A percentile compares a stretch with the other conserved stretches of the same genome.
These are phyloP conservation scores for Colletotrichum musicola DNA, from an alignment of 2,329 filamentous ascomycete genomes.

Conservation along the genomic window DNA sequence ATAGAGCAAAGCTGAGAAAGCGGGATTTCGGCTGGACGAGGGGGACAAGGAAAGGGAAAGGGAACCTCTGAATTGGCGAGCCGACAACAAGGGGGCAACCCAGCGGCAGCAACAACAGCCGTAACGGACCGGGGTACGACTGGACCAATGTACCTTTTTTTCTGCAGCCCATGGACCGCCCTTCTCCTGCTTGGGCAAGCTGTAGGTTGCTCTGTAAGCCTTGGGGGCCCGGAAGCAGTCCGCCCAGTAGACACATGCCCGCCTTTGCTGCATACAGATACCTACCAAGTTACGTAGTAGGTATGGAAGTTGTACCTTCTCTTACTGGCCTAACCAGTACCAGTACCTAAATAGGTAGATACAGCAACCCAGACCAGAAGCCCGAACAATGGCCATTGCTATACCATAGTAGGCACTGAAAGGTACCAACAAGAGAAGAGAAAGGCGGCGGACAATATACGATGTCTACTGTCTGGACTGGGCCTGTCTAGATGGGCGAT, in stretches of 20 bases:
- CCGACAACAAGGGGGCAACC: slow-evolving; percentile 25
- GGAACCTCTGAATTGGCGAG: slow-evolving; percentile 27
- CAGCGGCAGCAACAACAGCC: slow-evolving; percentile 27
- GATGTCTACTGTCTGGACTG: slow-evolving; percentile 11
- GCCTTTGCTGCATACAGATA: too few relatives aligned
- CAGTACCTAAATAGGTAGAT: too few relatives aligned
- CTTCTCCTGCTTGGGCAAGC: slow-evolving; percentile 2
- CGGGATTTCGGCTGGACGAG: not conserved
- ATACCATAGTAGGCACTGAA: not conserved
- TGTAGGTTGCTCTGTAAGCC: not conserved
- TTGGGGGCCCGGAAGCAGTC: too few relatives aligned
- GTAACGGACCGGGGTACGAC: slow-evolving; percentile 20
- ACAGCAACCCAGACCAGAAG: not conserved
- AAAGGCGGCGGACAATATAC: not conserved
- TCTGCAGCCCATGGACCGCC: not conserved
- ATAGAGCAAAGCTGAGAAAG: not conserved
- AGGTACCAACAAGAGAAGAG: not conserved
- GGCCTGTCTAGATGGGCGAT: not conserved
- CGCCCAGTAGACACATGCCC: too few relatives aligned
- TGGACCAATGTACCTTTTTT: not conserved
- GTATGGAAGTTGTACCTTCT: too few relatives aligned
- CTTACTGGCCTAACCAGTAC: too few relatives aligned
- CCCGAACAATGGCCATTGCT: not conserved
- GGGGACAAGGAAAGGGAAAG: not conserved
- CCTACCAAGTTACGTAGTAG: too few relatives aligned